These are phyloP conservation scores for Zelonia costaricensis DNA, from an alignment of 208 protist species.

Conservation along the genomic window DNA sequence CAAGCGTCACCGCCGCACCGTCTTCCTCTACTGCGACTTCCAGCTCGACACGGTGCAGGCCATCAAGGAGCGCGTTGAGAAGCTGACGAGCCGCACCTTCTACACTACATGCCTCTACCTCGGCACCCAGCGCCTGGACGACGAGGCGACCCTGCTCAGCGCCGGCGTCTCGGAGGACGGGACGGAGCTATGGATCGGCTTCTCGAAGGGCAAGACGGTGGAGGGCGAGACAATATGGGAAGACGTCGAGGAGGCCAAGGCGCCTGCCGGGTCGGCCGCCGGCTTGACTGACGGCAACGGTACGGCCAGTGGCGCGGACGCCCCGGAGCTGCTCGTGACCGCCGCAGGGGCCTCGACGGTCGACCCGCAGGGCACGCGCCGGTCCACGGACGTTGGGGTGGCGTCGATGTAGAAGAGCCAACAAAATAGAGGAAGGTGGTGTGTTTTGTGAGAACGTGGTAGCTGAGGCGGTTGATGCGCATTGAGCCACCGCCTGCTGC, in stretches of 20 bases:
- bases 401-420: too few species aligned
- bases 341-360: too few species aligned
- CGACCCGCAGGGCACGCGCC: too few species aligned
- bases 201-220: slow-evolving; percentile 57
- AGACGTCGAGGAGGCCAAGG: slow-evolving; percentile 69
- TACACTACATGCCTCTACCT: slow-evolving; percentile 80
- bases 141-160: slow-evolving; percentile 78
- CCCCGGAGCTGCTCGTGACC: too few species aligned
- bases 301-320: too few species aligned
- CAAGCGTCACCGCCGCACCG: slow-evolving; percentile 73
- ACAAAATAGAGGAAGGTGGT: too few species aligned
- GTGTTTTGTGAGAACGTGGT: too few species aligned
- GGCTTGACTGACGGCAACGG: too few species aligned
- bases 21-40: slow-evolving; percentile 91
- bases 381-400: too few species aligned
- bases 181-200: slow-evolving; percentile 80
- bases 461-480: too few species aligned
- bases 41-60: slow-evolving; percentile 90
- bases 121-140: slow-evolving; percentile 75
- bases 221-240: slow-evolving; percentile 81
- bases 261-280: too few species aligned
- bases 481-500: too few species aligned
- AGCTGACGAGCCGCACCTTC: slow-evolving; percentile 78
- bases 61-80: slow-evolving; percentile 89
- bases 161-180: slow-evolving; percentile 79